Evolutionary conservation across 805 yeast species (phyloP), one percentile per base, ranked within the genome.

Genomic region (Lipomyces mesembrius): DNA sequence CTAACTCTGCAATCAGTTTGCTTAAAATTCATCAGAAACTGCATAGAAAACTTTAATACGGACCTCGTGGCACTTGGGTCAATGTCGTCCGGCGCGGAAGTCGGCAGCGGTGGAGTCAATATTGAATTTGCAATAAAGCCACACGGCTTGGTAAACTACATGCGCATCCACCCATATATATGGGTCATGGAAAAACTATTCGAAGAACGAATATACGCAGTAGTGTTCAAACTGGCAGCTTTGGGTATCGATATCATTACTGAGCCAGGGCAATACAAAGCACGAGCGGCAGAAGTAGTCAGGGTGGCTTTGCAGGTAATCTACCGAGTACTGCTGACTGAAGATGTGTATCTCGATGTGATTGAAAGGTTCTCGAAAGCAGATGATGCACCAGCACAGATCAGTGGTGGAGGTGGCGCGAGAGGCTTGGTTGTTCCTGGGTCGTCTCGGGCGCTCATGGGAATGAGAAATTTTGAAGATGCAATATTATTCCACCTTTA

Each of bases 401-500:
- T 51, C n/a, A 43, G 49, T 43, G 49, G 49, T 8, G 54, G 53
- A 51, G 59, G 51, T 37, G 32, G 39, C 0, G 12, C 59, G 14
- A 59, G 62, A 17, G 52, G 56, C 22, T 49, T 54, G 60, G 34
- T 55, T 54, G 63, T 57, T 17, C 52, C 71, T 52, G 59, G 88
- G 90, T 6, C 82, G 87, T 1, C 87, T 84, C 72, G 92, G 91
- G 58, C 64, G 7, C 54, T 62, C 12, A 52, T 63, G 4, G 71
- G 71, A 0, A 74, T 88, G 7, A 78, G 83, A 14, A 83, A 89
- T 2, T 90, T 90, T 71, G 87, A 82, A 73, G 96, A 91, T 73
- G 88, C 93, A 0, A 79, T 93, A 8, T 78, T 90, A 29, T 86
- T 87, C 76, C 85, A 90, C 68, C 78, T 92, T n/a, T 85, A 92